These are phyloP conservation scores for Dioscorea cayenensis DNA, from an alignment of 116 monocot species.

Conservation along the genomic window DNA sequence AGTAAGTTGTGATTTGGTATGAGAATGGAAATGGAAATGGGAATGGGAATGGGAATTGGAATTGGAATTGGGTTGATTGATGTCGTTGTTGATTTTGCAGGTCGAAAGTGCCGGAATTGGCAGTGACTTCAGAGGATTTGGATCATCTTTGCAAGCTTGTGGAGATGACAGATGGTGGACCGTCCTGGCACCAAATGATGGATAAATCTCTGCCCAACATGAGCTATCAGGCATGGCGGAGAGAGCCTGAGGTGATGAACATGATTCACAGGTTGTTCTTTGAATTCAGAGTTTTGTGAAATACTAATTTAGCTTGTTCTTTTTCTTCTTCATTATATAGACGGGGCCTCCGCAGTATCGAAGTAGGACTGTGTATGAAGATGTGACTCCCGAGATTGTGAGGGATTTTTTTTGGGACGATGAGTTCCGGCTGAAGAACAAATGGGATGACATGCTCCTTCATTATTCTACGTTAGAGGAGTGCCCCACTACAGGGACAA, in stretches of 20 bases:
- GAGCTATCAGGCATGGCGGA: constrained; percentile 73
- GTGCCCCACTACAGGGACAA: constrained; percentile 63
- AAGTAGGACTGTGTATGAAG: constrained; percentile 79
- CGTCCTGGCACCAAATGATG: too few species aligned
- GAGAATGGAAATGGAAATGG: too few species aligned
- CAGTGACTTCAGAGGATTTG: too few species aligned
- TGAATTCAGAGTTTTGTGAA: too few species aligned
- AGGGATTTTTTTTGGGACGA: constrained; percentile 99
- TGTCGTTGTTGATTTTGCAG: too few species aligned
- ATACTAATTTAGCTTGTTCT: neutral
- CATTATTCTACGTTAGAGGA: constrained; percentile 60
- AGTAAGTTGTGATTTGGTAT: too few species aligned
- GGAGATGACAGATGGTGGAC: too few species aligned
- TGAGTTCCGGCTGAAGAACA: constrained; percentile 60
- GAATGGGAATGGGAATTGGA: too few species aligned
- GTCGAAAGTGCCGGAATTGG: too few species aligned
- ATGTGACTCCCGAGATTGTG: constrained; percentile 61
- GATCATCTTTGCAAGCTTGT: too few species aligned
- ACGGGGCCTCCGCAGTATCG: constrained; percentile 79
- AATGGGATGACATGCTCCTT: constrained; percentile 98
- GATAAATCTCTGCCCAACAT: too few species aligned
- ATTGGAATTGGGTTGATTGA: too few species aligned
- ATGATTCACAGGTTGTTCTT: neutral
- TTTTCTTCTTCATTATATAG: constrained; percentile 15
- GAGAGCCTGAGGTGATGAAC: constrained; percentile 55